Evolutionary conservation across 495 filamentous ascomycete species (phyloP), one percentile per base, ranked within the genome.

Genomic region (Letharia columbiana): DNA sequence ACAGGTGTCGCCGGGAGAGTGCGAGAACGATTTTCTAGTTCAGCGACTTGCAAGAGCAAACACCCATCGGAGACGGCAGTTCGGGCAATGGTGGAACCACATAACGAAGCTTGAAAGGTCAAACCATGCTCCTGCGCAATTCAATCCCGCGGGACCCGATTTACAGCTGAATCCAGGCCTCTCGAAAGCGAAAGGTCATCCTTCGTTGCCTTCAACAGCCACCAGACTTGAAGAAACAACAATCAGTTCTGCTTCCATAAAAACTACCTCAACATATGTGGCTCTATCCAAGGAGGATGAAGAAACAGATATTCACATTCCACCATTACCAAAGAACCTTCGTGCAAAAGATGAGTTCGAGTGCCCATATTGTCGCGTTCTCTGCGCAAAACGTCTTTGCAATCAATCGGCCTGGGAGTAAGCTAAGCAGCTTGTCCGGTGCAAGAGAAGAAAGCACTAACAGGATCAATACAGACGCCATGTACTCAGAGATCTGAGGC

Each of bases 11-110:
- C 58, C n/a, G 5, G 59, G 52, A 41, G 52, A 57, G 18, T 39
- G 18, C 42, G 31, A 35, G 18, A 66, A 70, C 31, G 42, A 64
- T 15, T 73, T 63, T 65, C 63, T 74, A n/a, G 54, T 73, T 12
- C 39, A 56, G 8, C 67, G 73, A 20, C 63, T 63, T 15, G 72
- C 73, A 7, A 67, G 64, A 33, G 63, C 73, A 15, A 72, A 71
- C 45, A 65, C 62, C 6, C 49, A 61, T 20, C 33, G 73, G 45
- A 68, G 71, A 65, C 70, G 74, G 56, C 72, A 72, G 28, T 70
- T 75, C 52, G 52, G 67, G 31, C 70, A 74, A 37, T 75, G 72
- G 73, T 60, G 65, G n/a, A 54, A 62, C 41, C 73, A 75, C 56
- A 61, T 41, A 50, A 35, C n/a, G 20, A 73, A 73, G 58, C 63